These are phyloP conservation scores for Calocybe gangraenosa DNA, from an alignment of 768 basidiomycete species.

Conservation along the genomic window DNA sequence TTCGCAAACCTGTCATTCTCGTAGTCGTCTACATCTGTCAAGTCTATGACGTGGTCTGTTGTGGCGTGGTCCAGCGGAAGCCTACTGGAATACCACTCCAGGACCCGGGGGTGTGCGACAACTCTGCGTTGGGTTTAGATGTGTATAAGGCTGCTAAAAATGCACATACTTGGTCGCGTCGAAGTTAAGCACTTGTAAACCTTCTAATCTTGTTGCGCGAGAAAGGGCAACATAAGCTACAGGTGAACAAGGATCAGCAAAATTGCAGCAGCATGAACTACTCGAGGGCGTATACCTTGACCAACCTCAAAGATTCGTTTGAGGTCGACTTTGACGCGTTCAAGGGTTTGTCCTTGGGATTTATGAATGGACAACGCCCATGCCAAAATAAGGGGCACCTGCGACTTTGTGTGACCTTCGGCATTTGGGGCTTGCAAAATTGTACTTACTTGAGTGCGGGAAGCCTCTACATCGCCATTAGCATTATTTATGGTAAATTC, in stretches of 20 bases:
- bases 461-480: slow-evolving; percentile 53
- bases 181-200: slow-evolving; percentile 64
- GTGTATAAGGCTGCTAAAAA: neutral
- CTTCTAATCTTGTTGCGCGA: slow-evolving; percentile 63
- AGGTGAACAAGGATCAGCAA: neutral
- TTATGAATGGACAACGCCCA: slow-evolving; percentile 91
- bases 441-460: slow-evolving; percentile 47
- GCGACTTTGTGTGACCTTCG: neutral
- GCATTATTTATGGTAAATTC: slow-evolving; percentile 66
- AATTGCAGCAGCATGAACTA: neutral
- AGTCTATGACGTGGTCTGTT: slow-evolving; percentile 11
- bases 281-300: slow-evolving; percentile 49
- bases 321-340: slow-evolving; percentile 74
- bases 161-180: slow-evolving; percentile 47
- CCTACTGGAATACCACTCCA: slow-evolving; percentile 44
- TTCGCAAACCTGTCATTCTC: slow-evolving; percentile 23
- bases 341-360: slow-evolving; percentile 86
- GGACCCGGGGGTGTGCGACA: slow-evolving; percentile 57
- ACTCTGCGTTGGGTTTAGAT: slow-evolving; percentile 38
- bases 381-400: slow-evolving; percentile 78
- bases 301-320: slow-evolving; percentile 27
- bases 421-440: neutral
- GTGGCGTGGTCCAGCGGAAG: neutral
- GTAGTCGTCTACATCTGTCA: slow-evolving; percentile 19
- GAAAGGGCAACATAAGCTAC: slow-evolving; percentile 71